A percentile compares a stretch with the other conserved stretches of the same genome.
Evolutionary conservation across 192 early-diverging fungal species (phyloP).

Genomic region (Pecoramyces ruminantium): DNA sequence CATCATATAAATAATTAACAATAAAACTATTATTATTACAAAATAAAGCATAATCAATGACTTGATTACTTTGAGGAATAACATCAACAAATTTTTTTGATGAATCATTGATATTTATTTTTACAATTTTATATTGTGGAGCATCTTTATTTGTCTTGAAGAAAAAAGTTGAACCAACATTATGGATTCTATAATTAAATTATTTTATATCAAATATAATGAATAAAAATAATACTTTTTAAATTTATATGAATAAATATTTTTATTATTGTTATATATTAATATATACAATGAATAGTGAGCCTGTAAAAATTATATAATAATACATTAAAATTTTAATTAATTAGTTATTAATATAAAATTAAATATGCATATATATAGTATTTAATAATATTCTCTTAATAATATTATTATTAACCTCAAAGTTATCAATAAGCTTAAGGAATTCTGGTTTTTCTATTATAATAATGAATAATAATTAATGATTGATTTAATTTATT

Average conservation of each 20-base stretch:
- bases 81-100: neutral
- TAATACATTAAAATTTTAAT: too few species aligned
- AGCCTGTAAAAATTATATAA: neutral
- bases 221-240: too few species aligned
- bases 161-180: neutral
- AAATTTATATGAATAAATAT: too few species aligned
- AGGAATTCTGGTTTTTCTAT: conserved; percentile 11
- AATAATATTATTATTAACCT: too few species aligned
- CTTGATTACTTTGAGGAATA: neutral
- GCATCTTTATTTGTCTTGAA: neutral
- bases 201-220: too few species aligned
- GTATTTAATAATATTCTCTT: too few species aligned
- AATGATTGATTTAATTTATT: too few species aligned
- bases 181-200: too few species aligned
- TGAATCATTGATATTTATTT: neutral
- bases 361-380: too few species aligned
- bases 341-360: too few species aligned
- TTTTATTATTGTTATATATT: too few species aligned
- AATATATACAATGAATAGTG: neutral
- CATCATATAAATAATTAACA: neutral
- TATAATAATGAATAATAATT: conserved; percentile 12
- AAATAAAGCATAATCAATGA: neutral
- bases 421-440: conserved; percentile 6
- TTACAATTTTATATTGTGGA: neutral
- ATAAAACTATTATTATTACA: neutral